phyloP scores from a whole-genome alignment of 1,284 basidiomycete genomes.

The Boletus calvinii region DNA sequence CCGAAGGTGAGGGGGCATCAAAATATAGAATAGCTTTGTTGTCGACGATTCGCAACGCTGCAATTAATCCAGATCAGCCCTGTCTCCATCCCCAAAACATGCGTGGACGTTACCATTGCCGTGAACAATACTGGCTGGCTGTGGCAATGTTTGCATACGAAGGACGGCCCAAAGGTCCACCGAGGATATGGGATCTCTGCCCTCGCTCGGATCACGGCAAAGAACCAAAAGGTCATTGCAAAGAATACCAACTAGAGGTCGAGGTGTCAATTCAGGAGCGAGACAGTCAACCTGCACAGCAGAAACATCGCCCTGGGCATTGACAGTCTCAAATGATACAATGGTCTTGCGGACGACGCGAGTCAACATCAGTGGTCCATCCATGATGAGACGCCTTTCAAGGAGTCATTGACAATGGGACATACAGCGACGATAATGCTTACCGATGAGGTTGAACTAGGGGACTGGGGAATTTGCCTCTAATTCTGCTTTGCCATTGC shows the following conservation, averaged over 20 bases:
- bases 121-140: slow-evolving; percentile 87
- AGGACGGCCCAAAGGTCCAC: slow-evolving; percentile 94
- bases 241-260: slow-evolving; percentile 75
- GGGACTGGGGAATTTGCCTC: slow-evolving; percentile 90
- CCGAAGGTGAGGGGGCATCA: slow-evolving; percentile 77
- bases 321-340: slow-evolving; percentile 81
- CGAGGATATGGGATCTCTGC: slow-evolving; percentile 63
- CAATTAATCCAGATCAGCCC: slow-evolving; percentile 6
- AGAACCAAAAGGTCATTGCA: slow-evolving; percentile 93
- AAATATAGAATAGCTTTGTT: slow-evolving; percentile 94
- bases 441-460: slow-evolving; percentile 96
- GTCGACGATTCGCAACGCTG: slow-evolving; percentile 80
- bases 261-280: slow-evolving; percentile 75
- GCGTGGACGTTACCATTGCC: slow-evolving; percentile 63
- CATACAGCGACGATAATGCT: slow-evolving; percentile 22
- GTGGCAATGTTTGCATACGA: slow-evolving; percentile 85
- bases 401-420: slow-evolving; percentile 11
- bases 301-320: slow-evolving; percentile 71
- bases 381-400: slow-evolving; percentile 81
- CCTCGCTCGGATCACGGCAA: slow-evolving; percentile 77
- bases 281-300: slow-evolving; percentile 88
- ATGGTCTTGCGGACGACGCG: slow-evolving; percentile 88
- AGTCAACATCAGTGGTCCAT: slow-evolving; percentile 79
- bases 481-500: slow-evolving; percentile 90
- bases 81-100: slow-evolving; percentile 8